Evolutionary conservation across 2,329 filamentous ascomycete species (phyloP).

Genomic region (Fonsecaea multimorphosa): DNA sequence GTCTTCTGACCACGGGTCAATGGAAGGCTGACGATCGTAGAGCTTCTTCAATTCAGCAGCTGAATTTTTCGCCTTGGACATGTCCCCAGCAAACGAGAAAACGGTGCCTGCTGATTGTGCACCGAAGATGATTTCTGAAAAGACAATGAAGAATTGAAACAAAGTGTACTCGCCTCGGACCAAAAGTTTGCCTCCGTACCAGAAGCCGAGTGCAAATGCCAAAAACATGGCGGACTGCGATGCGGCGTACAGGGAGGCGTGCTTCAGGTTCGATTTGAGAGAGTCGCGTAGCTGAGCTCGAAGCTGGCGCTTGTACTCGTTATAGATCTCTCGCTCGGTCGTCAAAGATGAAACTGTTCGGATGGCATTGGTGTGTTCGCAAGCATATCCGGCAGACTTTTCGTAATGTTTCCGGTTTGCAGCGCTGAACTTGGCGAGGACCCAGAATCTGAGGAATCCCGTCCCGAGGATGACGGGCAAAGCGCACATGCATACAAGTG

Average conservation of each 20-base stretch:
- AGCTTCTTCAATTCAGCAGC: constrained; percentile 79
- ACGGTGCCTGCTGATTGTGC: constrained; percentile 89
- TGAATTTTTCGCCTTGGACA: constrained; percentile 89
- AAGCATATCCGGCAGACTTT: constrained; percentile 82
- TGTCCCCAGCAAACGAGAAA: constrained; percentile 89
- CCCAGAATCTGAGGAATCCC: constrained; percentile 87
- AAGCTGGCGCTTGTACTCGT: constrained; percentile 71
- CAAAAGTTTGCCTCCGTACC: constrained; percentile 84
- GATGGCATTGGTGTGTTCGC: constrained; percentile 91
- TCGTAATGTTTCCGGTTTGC: constrained; percentile 82
- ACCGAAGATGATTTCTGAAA: constrained; percentile 85
- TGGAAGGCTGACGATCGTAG: constrained; percentile 79
- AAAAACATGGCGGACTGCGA: constrained; percentile 85
- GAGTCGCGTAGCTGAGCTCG: constrained; percentile 70
- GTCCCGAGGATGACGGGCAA: constrained; percentile 79
- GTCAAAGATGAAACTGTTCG: constrained; percentile 91
- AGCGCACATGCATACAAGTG: constrained; percentile 78
- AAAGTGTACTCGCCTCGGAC: constrained; percentile 72
- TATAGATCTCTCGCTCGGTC: constrained; percentile 79
- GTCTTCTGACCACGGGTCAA: constrained; percentile 79
- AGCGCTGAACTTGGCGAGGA: constrained; percentile 78
- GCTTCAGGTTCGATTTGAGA: constrained; percentile 75
- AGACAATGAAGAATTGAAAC: constrained; percentile 92
- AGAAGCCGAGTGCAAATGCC: constrained; percentile 86
- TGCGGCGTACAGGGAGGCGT: constrained; percentile 78